A percentile compares a stretch with the other conserved stretches of the same genome.
These are phyloP conservation scores for Pythium dissimile DNA, from an alignment of 352 stramenopile species.

Conservation along the genomic window DNA sequence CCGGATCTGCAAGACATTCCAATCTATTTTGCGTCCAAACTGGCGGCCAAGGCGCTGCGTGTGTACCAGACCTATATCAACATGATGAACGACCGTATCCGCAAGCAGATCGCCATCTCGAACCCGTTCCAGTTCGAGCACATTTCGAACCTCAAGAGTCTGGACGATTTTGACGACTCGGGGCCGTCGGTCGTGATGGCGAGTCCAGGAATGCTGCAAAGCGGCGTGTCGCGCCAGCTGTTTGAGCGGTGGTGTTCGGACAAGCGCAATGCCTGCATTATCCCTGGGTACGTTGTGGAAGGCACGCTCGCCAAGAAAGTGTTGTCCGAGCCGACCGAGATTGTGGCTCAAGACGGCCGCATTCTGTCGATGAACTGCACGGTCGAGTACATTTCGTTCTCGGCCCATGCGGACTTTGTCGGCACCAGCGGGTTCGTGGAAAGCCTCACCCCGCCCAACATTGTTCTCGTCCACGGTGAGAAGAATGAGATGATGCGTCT, in stretches of 20 bases:
- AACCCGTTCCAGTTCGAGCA: constrained; percentile 98
- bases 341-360: constrained; percentile 92
- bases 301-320: constrained; percentile 98
- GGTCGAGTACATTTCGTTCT: constrained; percentile 98
- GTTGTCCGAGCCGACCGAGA: constrained; percentile 93
- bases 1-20: constrained; percentile 94
- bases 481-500: constrained; percentile 98
- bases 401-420: constrained; percentile 96
- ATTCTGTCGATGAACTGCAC: constrained; percentile 93
- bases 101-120: constrained; percentile 96
- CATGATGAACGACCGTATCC: constrained; percentile 99
- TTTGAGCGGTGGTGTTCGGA: constrained; percentile 98
- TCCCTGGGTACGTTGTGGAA: constrained; percentile 99
- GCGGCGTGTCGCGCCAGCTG: constrained; percentile 95
- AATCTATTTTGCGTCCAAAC: constrained; percentile 98
- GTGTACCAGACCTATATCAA: constrained; percentile 99
- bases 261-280: constrained; percentile 98
- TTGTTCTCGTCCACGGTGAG: constrained; percentile 96
- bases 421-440: constrained; percentile 96
- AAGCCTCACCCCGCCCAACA: constrained; percentile 90
- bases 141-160: constrained; percentile 96
- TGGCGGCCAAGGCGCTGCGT: constrained; percentile 93
- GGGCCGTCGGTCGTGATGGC: constrained; percentile 98
- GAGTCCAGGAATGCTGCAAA: constrained; percentile 98
- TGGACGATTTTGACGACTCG: constrained; percentile 97